phyloP scores from a whole-genome alignment of 345 rosid species.

The Ceriops tagal region DNA sequence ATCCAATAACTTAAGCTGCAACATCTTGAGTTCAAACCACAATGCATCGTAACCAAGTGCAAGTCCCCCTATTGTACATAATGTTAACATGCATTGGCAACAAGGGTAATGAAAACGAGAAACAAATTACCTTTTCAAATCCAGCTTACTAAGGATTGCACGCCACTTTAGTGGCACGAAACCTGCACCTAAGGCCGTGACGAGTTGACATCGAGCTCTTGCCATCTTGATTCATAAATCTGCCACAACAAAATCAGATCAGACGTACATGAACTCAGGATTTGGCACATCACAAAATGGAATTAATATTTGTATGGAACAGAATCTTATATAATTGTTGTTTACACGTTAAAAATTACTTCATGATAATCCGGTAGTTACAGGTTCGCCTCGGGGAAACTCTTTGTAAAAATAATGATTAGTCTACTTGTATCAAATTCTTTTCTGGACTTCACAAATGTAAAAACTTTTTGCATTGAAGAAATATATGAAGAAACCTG shows the following conservation, averaged over 20 bases:
- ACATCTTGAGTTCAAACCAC: too few relatives aligned
- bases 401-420: too few relatives aligned
- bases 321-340: constrained; percentile 11
- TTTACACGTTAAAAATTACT: too few relatives aligned
- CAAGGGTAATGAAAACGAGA: background rate
- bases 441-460: too few relatives aligned
- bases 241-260: constrained; percentile 95
- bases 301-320: constrained; percentile 90
- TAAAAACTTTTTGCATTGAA: too few relatives aligned
- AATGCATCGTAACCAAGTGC: background rate
- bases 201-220: constrained; percentile 74
- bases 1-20: too few relatives aligned
- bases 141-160: constrained; percentile 94
- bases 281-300: constrained; percentile 21
- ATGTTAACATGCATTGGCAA: background rate
- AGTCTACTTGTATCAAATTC: too few relatives aligned
- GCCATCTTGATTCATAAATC: constrained; percentile 93
- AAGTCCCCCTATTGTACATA: background rate
- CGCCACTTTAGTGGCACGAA: constrained; percentile 94
- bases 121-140: constrained; percentile 50
- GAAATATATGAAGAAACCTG: background rate
- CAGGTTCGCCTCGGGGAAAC: too few relatives aligned
- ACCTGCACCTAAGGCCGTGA: constrained; percentile 91
- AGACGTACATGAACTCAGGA: constrained; percentile 44
- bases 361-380: too few relatives aligned